A percentile compares a stretch with the other conserved stretches of the same genome.
Conservation (phyloP, 2,329 filamentous ascomycete species). For the Cryoendolithus antarcticus region DNA sequence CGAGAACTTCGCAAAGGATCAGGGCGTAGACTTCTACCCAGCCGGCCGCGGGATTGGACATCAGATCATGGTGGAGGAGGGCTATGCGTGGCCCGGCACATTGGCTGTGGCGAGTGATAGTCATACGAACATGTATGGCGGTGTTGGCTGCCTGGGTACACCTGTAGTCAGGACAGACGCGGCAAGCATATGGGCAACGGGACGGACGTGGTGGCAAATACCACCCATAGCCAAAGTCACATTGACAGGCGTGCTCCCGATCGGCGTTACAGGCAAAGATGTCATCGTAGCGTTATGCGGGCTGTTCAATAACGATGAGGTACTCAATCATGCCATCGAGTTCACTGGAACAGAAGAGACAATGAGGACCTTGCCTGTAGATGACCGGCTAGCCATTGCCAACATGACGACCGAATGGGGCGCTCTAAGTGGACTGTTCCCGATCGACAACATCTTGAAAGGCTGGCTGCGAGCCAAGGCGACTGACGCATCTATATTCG, state of each 20-base stretch:
- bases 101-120: constrained; percentile 66
- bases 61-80: constrained; percentile 83
- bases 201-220: constrained; percentile 76
- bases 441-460: constrained; percentile 60
- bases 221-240: constrained; percentile 74
- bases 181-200: constrained; percentile 73
- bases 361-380: constrained; percentile 57
- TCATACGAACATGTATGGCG: constrained; percentile 77
- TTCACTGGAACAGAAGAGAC: constrained; percentile 74
- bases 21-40: constrained; percentile 66
- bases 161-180: constrained; percentile 80
- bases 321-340: constrained; percentile 83
- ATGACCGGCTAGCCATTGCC: constrained; percentile 59
- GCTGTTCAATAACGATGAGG: constrained; percentile 74
- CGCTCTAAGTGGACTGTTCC: constrained; percentile 63
- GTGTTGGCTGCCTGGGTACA: constrained; percentile 63
- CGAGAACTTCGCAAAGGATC: constrained; percentile 64
- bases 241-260: constrained; percentile 60
- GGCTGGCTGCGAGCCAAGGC: constrained; percentile 69
- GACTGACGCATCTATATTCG: constrained; percentile 53
- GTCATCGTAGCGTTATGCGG: constrained; percentile 83
- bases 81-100: constrained; percentile 74
- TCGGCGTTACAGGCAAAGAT: constrained; percentile 83
- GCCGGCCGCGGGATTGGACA: constrained; percentile 76
- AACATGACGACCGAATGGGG: constrained; percentile 83